A percentile compares a stretch with the other conserved stretches of the same genome.
These are phyloP conservation scores for Magnolia sinica DNA, from an alignment of 164 flowering plant species.

Conservation along the genomic window DNA sequence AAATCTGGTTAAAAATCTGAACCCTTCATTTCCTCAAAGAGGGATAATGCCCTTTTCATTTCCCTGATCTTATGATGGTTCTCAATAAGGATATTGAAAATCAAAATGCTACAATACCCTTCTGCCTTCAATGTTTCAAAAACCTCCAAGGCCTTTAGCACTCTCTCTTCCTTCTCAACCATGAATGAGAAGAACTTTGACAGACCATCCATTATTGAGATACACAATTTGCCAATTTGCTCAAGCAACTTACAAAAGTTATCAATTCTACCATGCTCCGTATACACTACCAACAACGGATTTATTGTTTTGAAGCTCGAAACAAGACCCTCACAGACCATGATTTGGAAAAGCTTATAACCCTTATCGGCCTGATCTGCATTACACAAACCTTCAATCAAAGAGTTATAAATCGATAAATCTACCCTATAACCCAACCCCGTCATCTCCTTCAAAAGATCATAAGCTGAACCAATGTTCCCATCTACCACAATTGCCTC, in stretches of 20 bases:
- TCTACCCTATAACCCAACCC: conserved; percentile 84
- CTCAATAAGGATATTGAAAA: conserved; percentile 68
- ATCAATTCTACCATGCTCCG: conserved; percentile 49
- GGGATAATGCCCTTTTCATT: conserved; percentile 48
- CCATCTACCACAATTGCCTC: conserved; percentile 68
- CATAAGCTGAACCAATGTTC: conserved; percentile 64
- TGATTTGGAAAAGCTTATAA: conserved; percentile 57
- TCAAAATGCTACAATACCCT: conserved; percentile 50
- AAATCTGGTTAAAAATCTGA: conserved; percentile 51
- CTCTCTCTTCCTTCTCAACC: conserved; percentile 40
- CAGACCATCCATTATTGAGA: conserved; percentile 47
- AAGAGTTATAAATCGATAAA: conserved; percentile 66
- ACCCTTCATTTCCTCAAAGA: conserved; percentile 53
- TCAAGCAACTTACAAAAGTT: conserved; percentile 53
- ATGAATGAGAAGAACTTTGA: conserved; percentile 53
- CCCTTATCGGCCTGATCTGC: conserved; percentile 64
- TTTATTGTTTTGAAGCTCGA: conserved; percentile 65
- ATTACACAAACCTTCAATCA: conserved; percentile 74
- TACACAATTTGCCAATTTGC: conserved; percentile 56
- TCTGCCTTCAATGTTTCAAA: conserved; percentile 52
- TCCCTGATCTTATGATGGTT: conserved; percentile 54
- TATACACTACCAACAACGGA: conserved; percentile 65
- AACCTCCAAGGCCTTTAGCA: conserved; percentile 44
- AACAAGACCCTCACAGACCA: conserved; percentile 60
- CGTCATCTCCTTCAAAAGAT: conserved; percentile 71